phyloP scores from a whole-genome alignment of 805 yeast genomes.

The Lipomyces mesembrius region DNA sequence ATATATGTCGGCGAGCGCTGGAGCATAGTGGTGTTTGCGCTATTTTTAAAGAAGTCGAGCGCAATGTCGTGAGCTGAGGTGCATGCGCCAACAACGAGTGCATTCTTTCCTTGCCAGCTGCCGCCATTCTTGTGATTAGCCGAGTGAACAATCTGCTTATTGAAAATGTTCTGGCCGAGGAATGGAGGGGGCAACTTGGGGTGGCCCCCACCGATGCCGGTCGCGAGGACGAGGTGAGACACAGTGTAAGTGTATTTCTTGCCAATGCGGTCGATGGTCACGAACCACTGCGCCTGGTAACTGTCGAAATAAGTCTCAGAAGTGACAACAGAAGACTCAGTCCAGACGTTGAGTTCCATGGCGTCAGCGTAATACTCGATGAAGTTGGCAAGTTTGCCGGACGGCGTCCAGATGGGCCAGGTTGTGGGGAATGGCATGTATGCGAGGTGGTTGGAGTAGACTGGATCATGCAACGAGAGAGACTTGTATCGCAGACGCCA shows the following conservation, averaged over 20 bases:
- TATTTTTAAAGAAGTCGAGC: slow-evolving; percentile 54
- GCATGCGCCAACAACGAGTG: slow-evolving; percentile 54
- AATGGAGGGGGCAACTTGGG: slow-evolving; percentile 51
- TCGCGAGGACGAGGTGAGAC: slow-evolving; percentile 51
- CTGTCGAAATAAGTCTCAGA: slow-evolving; percentile 46
- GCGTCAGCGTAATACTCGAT: slow-evolving; percentile 50
- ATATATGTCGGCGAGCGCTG: slow-evolving; percentile 55
- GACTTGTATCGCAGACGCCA: slow-evolving; percentile 55
- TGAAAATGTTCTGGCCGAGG: slow-evolving; percentile 48
- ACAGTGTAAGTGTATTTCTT: slow-evolving; percentile 29
- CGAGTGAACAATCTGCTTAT: slow-evolving; percentile 52
- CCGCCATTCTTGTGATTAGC: slow-evolving; percentile 52
- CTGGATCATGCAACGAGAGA: slow-evolving; percentile 54
- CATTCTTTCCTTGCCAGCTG: slow-evolving; percentile 51
- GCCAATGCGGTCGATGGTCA: slow-evolving; percentile 43
- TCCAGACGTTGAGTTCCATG: slow-evolving; percentile 51
- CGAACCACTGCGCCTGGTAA: slow-evolving; percentile 45
- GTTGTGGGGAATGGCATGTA: slow-evolving; percentile 50
- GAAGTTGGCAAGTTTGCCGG: slow-evolving; percentile 54
- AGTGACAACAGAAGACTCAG: slow-evolving; percentile 43
- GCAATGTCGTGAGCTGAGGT: slow-evolving; percentile 55
- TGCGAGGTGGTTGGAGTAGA: slow-evolving; percentile 51
- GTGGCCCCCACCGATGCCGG: slow-evolving; percentile 54
- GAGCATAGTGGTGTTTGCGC: slow-evolving; percentile 51
- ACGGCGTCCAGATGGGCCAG: slow-evolving; percentile 53